phyloP scores from a whole-genome alignment of 2,329 filamentous ascomycete genomes.

The Aspergillus sp. region DNA sequence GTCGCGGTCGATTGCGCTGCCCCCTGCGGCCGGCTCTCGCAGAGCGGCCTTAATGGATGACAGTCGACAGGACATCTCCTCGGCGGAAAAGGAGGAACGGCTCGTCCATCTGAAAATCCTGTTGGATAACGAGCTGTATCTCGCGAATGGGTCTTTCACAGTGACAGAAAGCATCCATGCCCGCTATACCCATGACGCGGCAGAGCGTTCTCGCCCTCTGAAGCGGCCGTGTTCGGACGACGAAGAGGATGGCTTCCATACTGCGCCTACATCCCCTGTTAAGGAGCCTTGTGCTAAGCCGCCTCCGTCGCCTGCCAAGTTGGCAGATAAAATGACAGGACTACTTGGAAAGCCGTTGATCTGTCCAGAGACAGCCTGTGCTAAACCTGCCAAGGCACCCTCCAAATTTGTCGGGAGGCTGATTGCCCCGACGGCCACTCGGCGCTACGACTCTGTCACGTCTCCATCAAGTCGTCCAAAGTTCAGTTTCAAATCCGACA shows the following conservation, averaged over 20 bases:
- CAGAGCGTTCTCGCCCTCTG: slow-evolving; percentile 1
- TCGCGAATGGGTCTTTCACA: slow-evolving; percentile 21
- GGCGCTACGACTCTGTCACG: slow-evolving; percentile 17
- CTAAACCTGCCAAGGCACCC: neutral
- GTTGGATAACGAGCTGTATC: slow-evolving; percentile 32
- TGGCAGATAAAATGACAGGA: neutral
- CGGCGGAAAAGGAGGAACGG: slow-evolving; percentile 22
- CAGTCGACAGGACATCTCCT: slow-evolving; percentile 9
- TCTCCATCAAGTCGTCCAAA: slow-evolving; percentile 6
- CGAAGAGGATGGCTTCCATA: slow-evolving; percentile 24
- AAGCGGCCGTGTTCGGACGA: slow-evolving; percentile 19
- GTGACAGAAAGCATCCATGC: neutral
- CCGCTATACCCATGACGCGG: neutral
- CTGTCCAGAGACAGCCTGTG: slow-evolving; percentile 3
- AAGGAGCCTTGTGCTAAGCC: slow-evolving; percentile 9
- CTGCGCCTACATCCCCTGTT: slow-evolving; percentile 28
- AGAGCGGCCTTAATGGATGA: slow-evolving; percentile 3
- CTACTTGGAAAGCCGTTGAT: neutral
- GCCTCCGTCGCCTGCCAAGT: neutral
- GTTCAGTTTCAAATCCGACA: slow-evolving; percentile 21
- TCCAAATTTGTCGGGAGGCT: slow-evolving; percentile 19
- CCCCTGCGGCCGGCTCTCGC: slow-evolving; percentile 10
- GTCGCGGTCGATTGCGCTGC: slow-evolving; percentile 3
- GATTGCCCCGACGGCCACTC: slow-evolving; percentile 13
- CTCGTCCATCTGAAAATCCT: slow-evolving; percentile 25